Conservation (phyloP, 2,329 filamentous ascomycete species). For the Talaromyces rugulosus region DNA sequence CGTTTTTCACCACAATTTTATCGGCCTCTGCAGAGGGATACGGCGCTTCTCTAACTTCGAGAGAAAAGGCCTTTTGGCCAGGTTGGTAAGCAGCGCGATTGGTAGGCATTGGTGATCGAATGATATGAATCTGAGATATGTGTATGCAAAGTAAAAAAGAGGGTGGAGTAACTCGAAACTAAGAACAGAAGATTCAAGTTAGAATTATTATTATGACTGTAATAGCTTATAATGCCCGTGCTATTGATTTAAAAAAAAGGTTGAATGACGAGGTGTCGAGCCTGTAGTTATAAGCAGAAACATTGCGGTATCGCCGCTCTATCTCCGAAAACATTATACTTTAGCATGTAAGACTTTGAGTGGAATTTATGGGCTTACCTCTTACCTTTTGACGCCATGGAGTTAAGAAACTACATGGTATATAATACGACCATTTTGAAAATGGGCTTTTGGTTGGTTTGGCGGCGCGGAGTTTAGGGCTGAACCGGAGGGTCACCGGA, state of each 20-base stretch:
- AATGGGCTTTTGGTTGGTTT: neutral
- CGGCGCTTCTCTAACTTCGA: slow-evolving; percentile 34
- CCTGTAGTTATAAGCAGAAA: neutral
- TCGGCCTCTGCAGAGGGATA: slow-evolving; percentile 30
- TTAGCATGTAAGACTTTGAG: neutral
- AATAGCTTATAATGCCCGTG: neutral
- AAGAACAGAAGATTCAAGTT: neutral
- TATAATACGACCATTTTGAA: neutral
- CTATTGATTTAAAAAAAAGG: neutral
- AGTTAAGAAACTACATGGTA: neutral
- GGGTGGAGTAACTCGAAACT: neutral
- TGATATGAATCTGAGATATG: neutral
- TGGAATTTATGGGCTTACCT: neutral
- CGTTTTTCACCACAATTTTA: slow-evolving; percentile 39
- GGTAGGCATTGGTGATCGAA: slow-evolving; percentile 9
- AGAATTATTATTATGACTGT: neutral
- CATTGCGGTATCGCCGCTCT: neutral
- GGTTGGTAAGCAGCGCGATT: slow-evolving; percentile 35
- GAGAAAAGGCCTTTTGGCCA: slow-evolving; percentile 24
- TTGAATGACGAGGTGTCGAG: neutral
- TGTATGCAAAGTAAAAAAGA: neutral
- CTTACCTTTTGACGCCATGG: neutral
- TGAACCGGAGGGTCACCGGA: neutral
- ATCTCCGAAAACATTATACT: neutral
- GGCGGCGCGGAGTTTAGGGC: neutral